phyloP scores from a whole-genome alignment of 371 early-diverging fungal genomes.

The Mortierella sp. region DNA sequence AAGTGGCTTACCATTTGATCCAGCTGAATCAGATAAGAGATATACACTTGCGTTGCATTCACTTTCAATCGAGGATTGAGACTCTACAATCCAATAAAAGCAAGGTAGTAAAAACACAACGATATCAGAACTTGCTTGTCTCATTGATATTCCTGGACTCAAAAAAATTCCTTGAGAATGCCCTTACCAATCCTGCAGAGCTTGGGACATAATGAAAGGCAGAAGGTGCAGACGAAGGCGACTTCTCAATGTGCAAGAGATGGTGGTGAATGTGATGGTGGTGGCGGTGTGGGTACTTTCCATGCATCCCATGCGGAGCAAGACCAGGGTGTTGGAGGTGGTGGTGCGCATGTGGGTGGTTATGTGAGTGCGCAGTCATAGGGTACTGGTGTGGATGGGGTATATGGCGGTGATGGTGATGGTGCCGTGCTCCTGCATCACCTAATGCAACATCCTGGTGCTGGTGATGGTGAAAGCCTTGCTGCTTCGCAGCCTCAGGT shows the following conservation, averaged over 20 bases:
- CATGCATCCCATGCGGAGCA: constrained; percentile 11
- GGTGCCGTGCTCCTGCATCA: background rate
- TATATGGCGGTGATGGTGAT: constrained; percentile 15
- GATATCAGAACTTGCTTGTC: background rate
- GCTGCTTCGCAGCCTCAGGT: background rate
- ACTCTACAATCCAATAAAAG: constrained; percentile 17
- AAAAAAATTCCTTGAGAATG: background rate
- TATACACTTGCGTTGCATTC: constrained; percentile 57
- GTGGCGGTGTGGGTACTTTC: constrained; percentile 18
- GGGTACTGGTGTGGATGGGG: constrained; percentile 23
- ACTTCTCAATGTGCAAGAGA: constrained; percentile 29
- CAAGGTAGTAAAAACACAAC: background rate
- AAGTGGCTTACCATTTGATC: constrained; percentile 48
- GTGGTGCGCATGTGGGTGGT: constrained; percentile 12
- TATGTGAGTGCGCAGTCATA: constrained; percentile 20
- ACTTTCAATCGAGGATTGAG: constrained; percentile 54
- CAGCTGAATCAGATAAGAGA: constrained; percentile 55
- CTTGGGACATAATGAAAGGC: constrained; percentile 52
- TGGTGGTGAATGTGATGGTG: constrained; percentile 49
- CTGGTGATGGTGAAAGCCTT: background rate
- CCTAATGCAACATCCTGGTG: background rate
- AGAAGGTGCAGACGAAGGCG: constrained; percentile 21
- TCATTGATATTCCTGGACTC: background rate
- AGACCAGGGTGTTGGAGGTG: constrained; percentile 6
- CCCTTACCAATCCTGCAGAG: constrained; percentile 45